A percentile compares a stretch with the other conserved stretches of the same genome.
Evolutionary conservation across 1,139 yeast genomes (phyloP).

Genomic region (Lodderomyces theae): DNA sequence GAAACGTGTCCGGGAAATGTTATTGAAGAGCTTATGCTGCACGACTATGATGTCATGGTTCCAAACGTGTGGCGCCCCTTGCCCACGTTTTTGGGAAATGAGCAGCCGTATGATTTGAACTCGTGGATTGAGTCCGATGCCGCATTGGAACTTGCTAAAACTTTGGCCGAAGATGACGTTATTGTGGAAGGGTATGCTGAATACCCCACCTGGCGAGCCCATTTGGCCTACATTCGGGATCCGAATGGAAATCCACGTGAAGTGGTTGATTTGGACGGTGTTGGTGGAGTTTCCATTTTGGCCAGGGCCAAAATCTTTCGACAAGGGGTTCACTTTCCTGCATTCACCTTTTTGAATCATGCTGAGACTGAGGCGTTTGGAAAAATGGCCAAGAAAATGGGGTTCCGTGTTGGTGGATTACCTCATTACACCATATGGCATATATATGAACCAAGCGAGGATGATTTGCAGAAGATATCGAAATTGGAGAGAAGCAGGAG

Average conservation of each 20-base stretch:
- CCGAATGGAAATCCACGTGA: slow-evolving; percentile 62
- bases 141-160: slow-evolving; percentile 63
- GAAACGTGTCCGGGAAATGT: slow-evolving; percentile 80
- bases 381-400: slow-evolving; percentile 78
- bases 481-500: slow-evolving; percentile 69
- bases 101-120: slow-evolving; percentile 83
- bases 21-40: slow-evolving; percentile 73
- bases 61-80: slow-evolving; percentile 92
- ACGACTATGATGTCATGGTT: slow-evolving; percentile 74
- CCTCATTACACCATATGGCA: slow-evolving; percentile 92
- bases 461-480: slow-evolving; percentile 75
- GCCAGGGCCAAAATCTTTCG: slow-evolving; percentile 82
- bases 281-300: slow-evolving; percentile 85
- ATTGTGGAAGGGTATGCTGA: slow-evolving; percentile 91
- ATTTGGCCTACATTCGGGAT: slow-evolving; percentile 71
- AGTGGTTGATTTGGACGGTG: slow-evolving; percentile 75
- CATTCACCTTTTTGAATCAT: slow-evolving; percentile 82
- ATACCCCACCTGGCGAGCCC: slow-evolving; percentile 85
- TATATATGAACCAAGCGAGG: slow-evolving; percentile 87
- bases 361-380: slow-evolving; percentile 95
- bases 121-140: slow-evolving; percentile 83
- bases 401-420: slow-evolving; percentile 76
- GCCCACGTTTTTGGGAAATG: slow-evolving; percentile 71
- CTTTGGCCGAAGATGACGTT: slow-evolving; percentile 76
- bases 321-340: slow-evolving; percentile 83